Base-by-base conservation (phyloP, 2,329 filamentous ascomycete species). In the Purpureocillium takamizusanense region DNA sequence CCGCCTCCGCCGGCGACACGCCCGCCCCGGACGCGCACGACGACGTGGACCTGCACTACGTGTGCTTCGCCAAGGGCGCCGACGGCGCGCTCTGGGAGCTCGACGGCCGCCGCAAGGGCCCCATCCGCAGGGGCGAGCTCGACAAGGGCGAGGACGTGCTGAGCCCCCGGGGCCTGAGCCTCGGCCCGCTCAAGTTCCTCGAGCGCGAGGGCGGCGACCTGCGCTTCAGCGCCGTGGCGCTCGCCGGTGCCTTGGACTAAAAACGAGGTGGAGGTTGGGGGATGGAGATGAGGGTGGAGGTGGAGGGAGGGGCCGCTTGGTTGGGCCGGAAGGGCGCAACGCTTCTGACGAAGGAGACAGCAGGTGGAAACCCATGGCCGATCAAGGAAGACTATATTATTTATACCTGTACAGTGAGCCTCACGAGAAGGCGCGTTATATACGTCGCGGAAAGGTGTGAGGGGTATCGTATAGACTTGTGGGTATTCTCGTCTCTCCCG, bases 11-110 rank as follows among this genome's bases (percentile, higher is more conserved):
- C 43, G 90, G 90, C 14, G 86, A 90, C 56, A 94, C 88, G 1
- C 55, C 70, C 11, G 86, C 89, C 2, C 90, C 92, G 0, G 65
- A 74, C 38, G 86, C 87, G 8, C 74, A 79, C n/a, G 84, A 86
- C 51, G 76, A 83, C 49, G 72, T 95, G n/a, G 90, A 95, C 55
- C 69, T 95, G 51, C 92, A 98, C 66, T 97, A 94, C 58, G 90
- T 97, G 34, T 92, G 86, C 55, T 98, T 97, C 61, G 84, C 92
- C 37, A 92, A 89, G 67, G 69, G 69, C 25, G 63, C 63, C 37
- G 78, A 84, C 57, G 81, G 81, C 39, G 74, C 57, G 11, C 52
- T 78, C 29, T 78, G 74, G 72, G 75, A 79, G 64, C 66, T 79
- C 10, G 75, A 79, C 49, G 75, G 75, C 3, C 62, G 74, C 36